Base-by-base conservation (phyloP, 2,329 filamentous ascomycete species). In the Cytospora leucostoma region DNA sequence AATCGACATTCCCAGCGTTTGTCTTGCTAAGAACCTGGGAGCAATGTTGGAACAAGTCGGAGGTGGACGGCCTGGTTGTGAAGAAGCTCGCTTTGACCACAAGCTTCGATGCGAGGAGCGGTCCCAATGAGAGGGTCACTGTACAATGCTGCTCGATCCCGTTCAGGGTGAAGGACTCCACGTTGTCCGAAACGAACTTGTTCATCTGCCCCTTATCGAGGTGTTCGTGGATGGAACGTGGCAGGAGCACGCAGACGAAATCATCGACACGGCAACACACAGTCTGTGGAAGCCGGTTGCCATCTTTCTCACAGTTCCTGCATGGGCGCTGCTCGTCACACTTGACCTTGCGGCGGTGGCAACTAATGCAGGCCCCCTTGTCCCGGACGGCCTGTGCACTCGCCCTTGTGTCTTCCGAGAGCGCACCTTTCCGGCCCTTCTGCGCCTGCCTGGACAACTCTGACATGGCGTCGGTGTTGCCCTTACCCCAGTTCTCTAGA, bases 221-320 rank as follows among this genome's bases (percentile, higher is more conserved):
- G 69, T 86, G 84, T 0, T 70, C 70, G 7, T 83, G 76, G 40
- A 85, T 79, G 62, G 84, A 80, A 10, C 74, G 74, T 5, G 84
- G 84, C 62, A 86, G 85, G 33, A 86, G 69, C 2, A 81, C 76
- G 0, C 76, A 75, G 8, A 82, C 65, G 64, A 86, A 86, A 69
- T 86, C 83, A 49, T 78, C 76, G 64, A 86, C 86, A 70, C 83
- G 82, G 84, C 84, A 86, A 73, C 84, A 86, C 32, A 86, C 76
- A 21, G 82, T 78, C 68, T 84, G 80, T 1, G 83, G 83, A 15
- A 84, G 76, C 56, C 78, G 74, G 2, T 76, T 70, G 59, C 78
- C 77, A 59, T 85, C 77, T 71, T 83, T 83, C 67, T 77, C 78
- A 76, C 84, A 86, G 73, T 81, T 84, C 71, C 79, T 79, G 73